Conservation (phyloP, 352 stramenopile species). For the Thalassiosira livingstoniorum region DNA sequence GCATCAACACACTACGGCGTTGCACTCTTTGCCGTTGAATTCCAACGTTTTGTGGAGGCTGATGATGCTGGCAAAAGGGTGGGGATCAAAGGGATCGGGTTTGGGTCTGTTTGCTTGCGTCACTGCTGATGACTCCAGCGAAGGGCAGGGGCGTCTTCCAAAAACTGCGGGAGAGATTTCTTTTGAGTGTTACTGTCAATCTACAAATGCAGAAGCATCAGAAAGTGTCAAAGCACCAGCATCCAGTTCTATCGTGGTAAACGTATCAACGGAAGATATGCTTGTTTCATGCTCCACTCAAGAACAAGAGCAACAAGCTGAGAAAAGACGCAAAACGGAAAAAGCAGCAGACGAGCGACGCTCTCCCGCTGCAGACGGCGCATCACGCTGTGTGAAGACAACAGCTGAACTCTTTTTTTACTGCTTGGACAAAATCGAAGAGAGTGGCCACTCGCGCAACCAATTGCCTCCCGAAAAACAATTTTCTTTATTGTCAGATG, state of each 20-base stretch:
- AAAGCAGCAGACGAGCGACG: not conserved
- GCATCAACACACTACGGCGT: conserved; percentile 64
- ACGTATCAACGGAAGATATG: conserved; percentile 45
- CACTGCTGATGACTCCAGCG: conserved; percentile 46
- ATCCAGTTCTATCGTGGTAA: conserved; percentile 19
- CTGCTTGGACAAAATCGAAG: conserved; percentile 40
- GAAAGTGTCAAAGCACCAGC: not conserved
- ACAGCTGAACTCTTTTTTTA: conserved; percentile 48
- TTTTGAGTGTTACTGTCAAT: conserved; percentile 49
- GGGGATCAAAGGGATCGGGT: conserved; percentile 73
- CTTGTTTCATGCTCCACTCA: not conserved
- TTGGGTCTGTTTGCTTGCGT: conserved; percentile 75
- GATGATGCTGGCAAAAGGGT: conserved; percentile 73
- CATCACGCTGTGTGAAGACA: conserved; percentile 43
- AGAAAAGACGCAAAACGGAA: conserved; percentile 25
- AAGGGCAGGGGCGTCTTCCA: not conserved
- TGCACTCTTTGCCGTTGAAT: conserved; percentile 58
- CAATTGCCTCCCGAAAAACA: conserved; percentile 57
- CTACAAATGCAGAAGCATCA: not conserved
- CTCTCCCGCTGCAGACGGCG: not conserved
- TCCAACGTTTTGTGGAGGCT: conserved; percentile 59
- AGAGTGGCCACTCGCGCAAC: not conserved
- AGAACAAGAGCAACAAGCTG: conserved; percentile 11
- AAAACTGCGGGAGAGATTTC: conserved; percentile 40
- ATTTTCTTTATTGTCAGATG: conserved; percentile 74